Base-by-base conservation (phyloP, 768 basidiomycete species). In the Leccinum sublutescens region DNA sequence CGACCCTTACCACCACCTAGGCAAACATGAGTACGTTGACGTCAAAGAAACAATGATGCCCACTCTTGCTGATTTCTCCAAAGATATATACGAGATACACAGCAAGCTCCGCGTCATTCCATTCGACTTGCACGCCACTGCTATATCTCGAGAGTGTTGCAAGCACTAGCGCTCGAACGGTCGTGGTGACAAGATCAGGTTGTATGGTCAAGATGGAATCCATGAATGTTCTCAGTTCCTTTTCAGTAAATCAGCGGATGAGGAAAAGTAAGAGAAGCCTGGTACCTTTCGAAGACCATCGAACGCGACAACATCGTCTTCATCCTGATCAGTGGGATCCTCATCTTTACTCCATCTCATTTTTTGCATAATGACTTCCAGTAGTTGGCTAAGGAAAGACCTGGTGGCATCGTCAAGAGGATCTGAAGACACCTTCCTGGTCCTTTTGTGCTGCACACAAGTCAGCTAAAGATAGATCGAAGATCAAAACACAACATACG, bases 71-170 rank as follows among this genome's bases (percentile, higher is more conserved):
- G 64, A 96, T 85, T 71, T 97, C 95, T 47, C 96, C 96, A 66
- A 92, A 98, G 34, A 96, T 90, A 69, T 87, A 98, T 10, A 98
- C 86, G 25, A 98, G 80, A 72, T 94, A 94, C n/a, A 96, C 78
- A 1, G 92, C 94, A 19, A 98, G 81, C 73, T 99, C 97, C 3
- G 91, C 93, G 62, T 95, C 89, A 65, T 93, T 86, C 97, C 97
- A 98, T 60, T 89, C 83, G 36, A 97, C 73, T 17, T 79, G 70
- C 0, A 82, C 73, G 0, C 89, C 85, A 59, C 77, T 86, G 34
- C 67, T 60, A 65, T 88, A 90, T 1, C 85, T 80, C 5, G 87
- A 82, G 33, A 97, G 80, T 0, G 92, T 95, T 59, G 82, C 82
- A 60, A 90, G 72, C 10, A 93, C 86, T 29, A 93, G 81, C 6